Percentiles rank a stretch among this genome's conserved stretches.
Conservation (phyloP, 805 yeast species). For the Candida succiphila region DNA sequence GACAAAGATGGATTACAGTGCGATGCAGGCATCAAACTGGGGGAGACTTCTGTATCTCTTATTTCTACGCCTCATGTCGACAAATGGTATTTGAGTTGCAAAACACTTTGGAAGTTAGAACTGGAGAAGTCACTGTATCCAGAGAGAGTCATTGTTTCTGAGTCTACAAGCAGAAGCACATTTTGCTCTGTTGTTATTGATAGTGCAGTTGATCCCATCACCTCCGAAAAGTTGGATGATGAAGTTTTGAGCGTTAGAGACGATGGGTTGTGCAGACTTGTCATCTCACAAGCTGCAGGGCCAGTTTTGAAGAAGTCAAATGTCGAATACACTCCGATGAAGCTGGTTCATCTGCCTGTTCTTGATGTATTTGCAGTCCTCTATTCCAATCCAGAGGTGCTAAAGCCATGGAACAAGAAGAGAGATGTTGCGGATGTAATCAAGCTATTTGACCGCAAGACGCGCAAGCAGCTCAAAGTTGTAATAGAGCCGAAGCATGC, state of each 20-base stretch:
- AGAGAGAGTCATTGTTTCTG: constrained; percentile 15
- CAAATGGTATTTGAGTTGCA: constrained; percentile 13
- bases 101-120: constrained; percentile 19
- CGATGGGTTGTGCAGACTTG: constrained; percentile 21
- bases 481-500: no score
- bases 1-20: no score
- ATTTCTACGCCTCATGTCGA: no score
- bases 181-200: constrained; percentile 7
- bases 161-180: constrained; percentile 13
- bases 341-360: constrained; percentile 13
- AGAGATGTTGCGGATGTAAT: no score
- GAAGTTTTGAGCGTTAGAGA: constrained; percentile 20
- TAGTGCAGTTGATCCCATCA: not conserved
- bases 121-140: constrained; percentile 14
- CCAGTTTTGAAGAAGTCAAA: constrained; percentile 15
- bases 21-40: no score
- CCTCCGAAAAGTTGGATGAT: constrained; percentile 5
- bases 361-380: not conserved
- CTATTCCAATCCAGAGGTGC: not conserved
- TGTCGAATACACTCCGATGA: constrained; percentile 17
- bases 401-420: no score
- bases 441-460: no score
- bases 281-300: constrained; percentile 6
- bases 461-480: no score
- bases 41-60: no score